Conservation (phyloP, 1,139 yeast genomes). For the Suhomyces atakaporum region DNA sequence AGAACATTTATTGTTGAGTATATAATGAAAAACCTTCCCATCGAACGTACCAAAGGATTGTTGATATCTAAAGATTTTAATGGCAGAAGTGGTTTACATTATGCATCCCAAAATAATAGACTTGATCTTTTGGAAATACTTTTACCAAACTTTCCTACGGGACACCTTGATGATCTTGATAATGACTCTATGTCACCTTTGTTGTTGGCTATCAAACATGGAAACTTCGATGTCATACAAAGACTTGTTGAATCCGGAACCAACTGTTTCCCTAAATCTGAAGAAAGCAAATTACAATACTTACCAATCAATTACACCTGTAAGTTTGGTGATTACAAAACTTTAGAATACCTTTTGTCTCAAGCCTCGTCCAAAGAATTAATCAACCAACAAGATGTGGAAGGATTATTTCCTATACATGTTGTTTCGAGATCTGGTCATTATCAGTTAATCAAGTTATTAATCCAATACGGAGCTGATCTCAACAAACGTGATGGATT, state of each 20-base stretch:
- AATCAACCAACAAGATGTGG: conserved; percentile 66
- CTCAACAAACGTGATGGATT: conserved; percentile 80
- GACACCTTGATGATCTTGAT: conserved; percentile 55
- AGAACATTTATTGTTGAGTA: conserved; percentile 41
- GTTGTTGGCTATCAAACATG: conserved; percentile 72
- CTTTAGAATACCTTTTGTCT: conserved; percentile 60
- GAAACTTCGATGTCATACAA: conserved; percentile 57
- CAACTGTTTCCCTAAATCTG: conserved; percentile 55
- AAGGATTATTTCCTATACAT: conserved; percentile 87
- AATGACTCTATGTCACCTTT: conserved; percentile 81
- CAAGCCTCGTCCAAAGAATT: conserved; percentile 27
- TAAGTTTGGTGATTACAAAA: conserved; percentile 73
- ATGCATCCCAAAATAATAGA: conserved; percentile 75
- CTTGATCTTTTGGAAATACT: conserved; percentile 54
- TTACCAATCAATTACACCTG: conserved; percentile 91
- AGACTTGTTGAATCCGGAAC: conserved; percentile 49
- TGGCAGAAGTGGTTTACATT: conserved; percentile 85
- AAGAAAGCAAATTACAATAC: conserved; percentile 57
- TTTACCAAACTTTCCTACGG: conserved; percentile 39
- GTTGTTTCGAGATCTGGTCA: conserved; percentile 88
- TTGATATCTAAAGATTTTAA: conserved; percentile 57
- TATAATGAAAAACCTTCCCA: conserved; percentile 28
- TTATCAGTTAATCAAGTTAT: conserved; percentile 61
- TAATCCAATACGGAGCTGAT: conserved; percentile 74
- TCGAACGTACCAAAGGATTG: conserved; percentile 23